These are phyloP conservation scores for Zopfia rhizophila DNA, from an alignment of 2,329 filamentous ascomycete genomes.

Conservation along the genomic window DNA sequence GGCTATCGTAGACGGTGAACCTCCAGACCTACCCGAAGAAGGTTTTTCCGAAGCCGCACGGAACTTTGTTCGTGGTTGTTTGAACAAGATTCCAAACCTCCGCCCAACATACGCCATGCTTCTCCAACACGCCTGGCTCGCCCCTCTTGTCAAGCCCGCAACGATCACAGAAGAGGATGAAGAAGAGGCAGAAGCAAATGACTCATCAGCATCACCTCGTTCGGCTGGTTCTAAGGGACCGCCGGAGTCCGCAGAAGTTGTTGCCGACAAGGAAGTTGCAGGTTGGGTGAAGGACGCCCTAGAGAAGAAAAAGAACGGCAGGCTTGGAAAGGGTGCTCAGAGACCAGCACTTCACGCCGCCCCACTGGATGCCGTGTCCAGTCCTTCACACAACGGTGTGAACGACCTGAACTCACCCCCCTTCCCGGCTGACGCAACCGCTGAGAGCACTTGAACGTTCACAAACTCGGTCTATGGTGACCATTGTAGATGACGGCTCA, in stretches of 20 bases:
- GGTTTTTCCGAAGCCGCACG: conserved; percentile 82
- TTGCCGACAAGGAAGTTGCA: conserved; percentile 83
- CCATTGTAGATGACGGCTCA: no score
- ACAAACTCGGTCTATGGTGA: no score
- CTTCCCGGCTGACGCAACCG: conserved; percentile 26
- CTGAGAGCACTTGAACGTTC: conserved; percentile 13
- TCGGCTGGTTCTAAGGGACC: conserved; percentile 42
- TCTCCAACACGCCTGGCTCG: conserved; percentile 88
- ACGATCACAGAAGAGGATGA: conserved; percentile 77
- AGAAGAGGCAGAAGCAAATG: conserved; percentile 62
- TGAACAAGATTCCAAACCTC: conserved; percentile 91
- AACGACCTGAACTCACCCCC: conserved; percentile 35
- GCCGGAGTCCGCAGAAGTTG: conserved; percentile 39
- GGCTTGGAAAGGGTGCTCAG: conserved; percentile 57
- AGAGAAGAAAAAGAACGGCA: conserved; percentile 70
- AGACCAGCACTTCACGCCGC: conserved; percentile 90
- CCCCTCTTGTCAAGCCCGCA: conserved; percentile 77
- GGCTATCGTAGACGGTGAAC: conserved; percentile 98
- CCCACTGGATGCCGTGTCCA: conserved; percentile 76
- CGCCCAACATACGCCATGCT: conserved; percentile 95
- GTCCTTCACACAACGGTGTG: conserved; percentile 41
- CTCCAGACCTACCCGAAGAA: conserved; percentile 82
- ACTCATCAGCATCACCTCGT: conserved; percentile 46
- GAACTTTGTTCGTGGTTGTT: conserved; percentile 87
- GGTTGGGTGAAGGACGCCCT: conserved; percentile 83